A percentile compares a stretch with the other conserved stretches of the same genome.
phyloP scores from a whole-genome alignment of 1,284 basidiomycete genomes.

The Trichosporon ovoides region DNA sequence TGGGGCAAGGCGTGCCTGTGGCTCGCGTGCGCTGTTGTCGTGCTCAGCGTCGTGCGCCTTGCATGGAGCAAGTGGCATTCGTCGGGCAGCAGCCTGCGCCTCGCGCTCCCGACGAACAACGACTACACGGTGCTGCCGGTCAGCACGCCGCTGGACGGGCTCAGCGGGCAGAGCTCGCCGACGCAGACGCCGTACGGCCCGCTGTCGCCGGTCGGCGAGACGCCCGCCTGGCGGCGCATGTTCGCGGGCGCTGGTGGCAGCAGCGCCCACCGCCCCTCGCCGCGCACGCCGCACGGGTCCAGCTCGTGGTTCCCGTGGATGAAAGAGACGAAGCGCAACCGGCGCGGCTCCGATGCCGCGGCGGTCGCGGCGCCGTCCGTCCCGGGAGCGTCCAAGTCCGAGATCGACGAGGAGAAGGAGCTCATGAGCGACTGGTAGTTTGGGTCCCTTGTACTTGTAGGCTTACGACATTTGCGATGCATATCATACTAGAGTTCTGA shows the following conservation, averaged over 20 bases:
- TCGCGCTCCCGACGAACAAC: constrained; percentile 7
- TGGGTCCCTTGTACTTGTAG: not conserved
- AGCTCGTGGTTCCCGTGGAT: constrained; percentile 20
- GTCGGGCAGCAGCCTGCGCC: constrained; percentile 15
- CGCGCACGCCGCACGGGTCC: constrained; percentile 19
- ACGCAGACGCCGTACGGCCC: constrained; percentile 7
- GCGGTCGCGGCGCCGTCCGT: not conserved
- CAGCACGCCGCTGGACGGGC: not conserved
- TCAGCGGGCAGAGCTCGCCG: constrained; percentile 10
- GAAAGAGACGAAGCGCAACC: constrained; percentile 5
- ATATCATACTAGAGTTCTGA: not conserved
- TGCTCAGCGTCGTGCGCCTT: constrained; percentile 63
- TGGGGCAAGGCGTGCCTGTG: constrained; percentile 85
- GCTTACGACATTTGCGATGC: constrained; percentile 1
- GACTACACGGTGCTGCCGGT: constrained; percentile 20
- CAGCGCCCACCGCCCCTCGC: not conserved
- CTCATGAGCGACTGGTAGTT: constrained; percentile 4
- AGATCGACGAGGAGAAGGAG: constrained; percentile 39
- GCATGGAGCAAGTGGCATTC: constrained; percentile 43
- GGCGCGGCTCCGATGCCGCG: constrained; percentile 1
- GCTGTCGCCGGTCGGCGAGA: constrained; percentile 16
- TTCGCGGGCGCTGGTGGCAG: constrained; percentile 5
- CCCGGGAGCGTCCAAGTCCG: not conserved
- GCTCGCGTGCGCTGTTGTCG: constrained; percentile 65
- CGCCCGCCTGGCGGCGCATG: constrained; percentile 20